Conservation (phyloP, 75 land plant genomes). For the Adiantum capillusveneris region DNA sequence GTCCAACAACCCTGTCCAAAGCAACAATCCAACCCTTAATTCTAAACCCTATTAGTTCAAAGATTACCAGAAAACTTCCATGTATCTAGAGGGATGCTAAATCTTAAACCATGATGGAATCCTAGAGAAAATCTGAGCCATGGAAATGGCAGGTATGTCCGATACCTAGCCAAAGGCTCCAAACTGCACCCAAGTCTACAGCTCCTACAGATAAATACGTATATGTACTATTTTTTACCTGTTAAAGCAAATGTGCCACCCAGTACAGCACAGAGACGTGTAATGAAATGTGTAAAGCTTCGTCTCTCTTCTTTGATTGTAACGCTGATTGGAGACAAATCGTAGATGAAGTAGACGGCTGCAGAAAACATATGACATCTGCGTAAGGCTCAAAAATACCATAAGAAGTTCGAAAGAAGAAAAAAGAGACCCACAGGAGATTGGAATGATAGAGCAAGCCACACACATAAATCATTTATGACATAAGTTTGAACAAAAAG, state of each 20-base stretch:
- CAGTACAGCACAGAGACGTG: conserved; percentile 94
- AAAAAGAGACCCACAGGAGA: no score
- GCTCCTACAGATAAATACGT: neutral
- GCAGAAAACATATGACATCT: conserved; percentile 23
- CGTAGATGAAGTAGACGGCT: conserved; percentile 99
- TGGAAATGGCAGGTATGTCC: neutral
- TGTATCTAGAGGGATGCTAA: no score
- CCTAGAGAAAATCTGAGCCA: neutral
- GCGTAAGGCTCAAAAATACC: no score
- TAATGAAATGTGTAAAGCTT: conserved; percentile 86
- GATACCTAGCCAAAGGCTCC: neutral
- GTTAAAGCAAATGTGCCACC: conserved; percentile 98
- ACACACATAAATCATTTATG: no score
- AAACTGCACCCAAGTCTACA: conserved; percentile 1
- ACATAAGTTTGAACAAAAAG: no score
- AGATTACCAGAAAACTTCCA: no score
- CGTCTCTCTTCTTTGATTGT: conserved; percentile 87
- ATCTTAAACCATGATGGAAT: neutral
- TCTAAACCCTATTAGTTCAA: no score
- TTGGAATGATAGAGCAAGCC: no score
- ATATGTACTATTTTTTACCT: conserved; percentile 34
- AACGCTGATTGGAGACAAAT: conserved; percentile 93
- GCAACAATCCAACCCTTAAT: neutral
- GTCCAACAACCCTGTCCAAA: conserved; percentile 82
- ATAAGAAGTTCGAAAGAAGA: no score